Evolutionary conservation across 2,329 filamentous ascomycete genomes (phyloP).

Genomic region (Clarireedia homoeocarpa): DNA sequence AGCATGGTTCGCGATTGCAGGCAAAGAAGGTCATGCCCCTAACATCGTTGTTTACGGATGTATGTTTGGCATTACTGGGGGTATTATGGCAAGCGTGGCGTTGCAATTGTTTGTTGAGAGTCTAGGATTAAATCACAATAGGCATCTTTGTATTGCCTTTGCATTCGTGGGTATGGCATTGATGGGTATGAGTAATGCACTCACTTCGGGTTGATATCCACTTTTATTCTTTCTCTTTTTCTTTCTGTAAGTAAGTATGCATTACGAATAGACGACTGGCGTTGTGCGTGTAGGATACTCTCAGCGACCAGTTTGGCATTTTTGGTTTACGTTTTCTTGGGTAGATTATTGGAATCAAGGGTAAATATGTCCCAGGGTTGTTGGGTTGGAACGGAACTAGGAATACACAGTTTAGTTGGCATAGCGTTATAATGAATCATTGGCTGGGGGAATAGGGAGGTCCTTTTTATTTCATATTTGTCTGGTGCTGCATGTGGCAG

Average conservation of each 20-base stretch:
- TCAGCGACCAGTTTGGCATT: not conserved
- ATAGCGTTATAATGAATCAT: too few species aligned
- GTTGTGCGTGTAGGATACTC: slow-evolving; percentile 2
- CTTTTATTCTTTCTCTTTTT: too few species aligned
- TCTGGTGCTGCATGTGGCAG: too few species aligned
- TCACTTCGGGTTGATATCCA: slow-evolving; percentile 48
- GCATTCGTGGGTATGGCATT: slow-evolving; percentile 83
- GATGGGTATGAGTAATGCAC: slow-evolving; percentile 74
- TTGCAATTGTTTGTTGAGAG: slow-evolving; percentile 85
- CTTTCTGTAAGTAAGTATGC: not conserved
- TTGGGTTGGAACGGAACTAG: too few species aligned
- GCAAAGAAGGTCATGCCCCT: slow-evolving; percentile 40
- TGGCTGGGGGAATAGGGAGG: too few species aligned
- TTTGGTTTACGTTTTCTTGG: not conserved
- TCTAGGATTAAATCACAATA: slow-evolving; percentile 71
- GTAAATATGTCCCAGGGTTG: too few species aligned
- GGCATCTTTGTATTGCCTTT: slow-evolving; percentile 69
- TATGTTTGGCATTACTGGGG: slow-evolving; percentile 83
- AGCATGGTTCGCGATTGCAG: slow-evolving; percentile 73
- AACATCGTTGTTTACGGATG: slow-evolving; percentile 60
- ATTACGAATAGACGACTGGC: slow-evolving; percentile 2
- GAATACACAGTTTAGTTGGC: too few species aligned
- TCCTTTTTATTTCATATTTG: too few species aligned
- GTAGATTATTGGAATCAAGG: not conserved
- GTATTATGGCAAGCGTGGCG: slow-evolving; percentile 92